Conservation (phyloP, 805 yeast species). For the Candida tammaniensis region DNA sequence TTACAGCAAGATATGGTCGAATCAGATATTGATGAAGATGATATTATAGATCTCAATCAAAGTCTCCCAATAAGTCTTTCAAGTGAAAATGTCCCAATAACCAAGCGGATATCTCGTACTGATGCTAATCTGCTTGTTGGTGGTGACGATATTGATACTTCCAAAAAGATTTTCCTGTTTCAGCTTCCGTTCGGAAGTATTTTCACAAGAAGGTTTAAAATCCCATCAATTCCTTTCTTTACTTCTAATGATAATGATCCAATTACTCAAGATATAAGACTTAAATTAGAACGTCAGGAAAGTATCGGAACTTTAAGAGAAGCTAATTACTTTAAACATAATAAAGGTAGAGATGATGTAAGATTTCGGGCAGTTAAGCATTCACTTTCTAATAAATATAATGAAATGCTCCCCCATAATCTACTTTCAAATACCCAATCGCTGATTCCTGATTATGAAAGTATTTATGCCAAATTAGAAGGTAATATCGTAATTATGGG, state of each 20-base stretch:
- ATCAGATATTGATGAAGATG: slow-evolving; percentile 4
- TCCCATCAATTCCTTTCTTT: slow-evolving; percentile 6
- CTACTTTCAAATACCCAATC: slow-evolving; percentile 10
- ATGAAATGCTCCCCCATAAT: slow-evolving; percentile 35
- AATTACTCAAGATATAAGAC: slow-evolving; percentile 27
- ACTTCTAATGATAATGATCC: slow-evolving; percentile 10
- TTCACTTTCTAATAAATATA: slow-evolving; percentile 52
- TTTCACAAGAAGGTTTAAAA: slow-evolving; percentile 17
- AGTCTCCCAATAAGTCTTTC: background rate
- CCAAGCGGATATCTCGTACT: slow-evolving; percentile 5
- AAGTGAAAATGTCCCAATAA: background rate
- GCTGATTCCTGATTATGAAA: slow-evolving; percentile 30
- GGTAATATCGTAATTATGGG: slow-evolving; percentile 84
- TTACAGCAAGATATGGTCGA: too few species aligned
- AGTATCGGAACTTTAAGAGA: slow-evolving; percentile 64
- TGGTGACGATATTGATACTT: slow-evolving; percentile 41
- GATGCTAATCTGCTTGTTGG: slow-evolving; percentile 53
- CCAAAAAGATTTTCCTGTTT: slow-evolving; percentile 49
- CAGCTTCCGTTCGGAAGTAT: slow-evolving; percentile 57
- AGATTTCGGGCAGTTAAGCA: slow-evolving; percentile 68
- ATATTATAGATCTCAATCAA: slow-evolving; percentile 3
- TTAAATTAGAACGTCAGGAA: slow-evolving; percentile 50
- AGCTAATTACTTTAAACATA: slow-evolving; percentile 50
- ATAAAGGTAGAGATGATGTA: slow-evolving; percentile 61
- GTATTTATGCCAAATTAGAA: slow-evolving; percentile 56